Conservation (phyloP, 1,139 yeast species). For the Yamadazyma dushanensis region DNA sequence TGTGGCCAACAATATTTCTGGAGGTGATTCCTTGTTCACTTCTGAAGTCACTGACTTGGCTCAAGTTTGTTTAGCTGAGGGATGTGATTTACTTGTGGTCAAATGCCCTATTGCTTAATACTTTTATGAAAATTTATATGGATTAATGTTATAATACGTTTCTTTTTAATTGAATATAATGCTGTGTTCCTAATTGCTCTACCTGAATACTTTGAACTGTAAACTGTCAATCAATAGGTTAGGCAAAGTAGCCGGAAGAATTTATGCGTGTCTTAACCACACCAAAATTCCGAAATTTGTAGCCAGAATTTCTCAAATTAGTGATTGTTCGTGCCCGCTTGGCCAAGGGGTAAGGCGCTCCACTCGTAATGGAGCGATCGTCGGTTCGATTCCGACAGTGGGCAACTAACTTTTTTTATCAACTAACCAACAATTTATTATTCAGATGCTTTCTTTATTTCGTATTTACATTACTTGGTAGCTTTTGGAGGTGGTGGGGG, state of each 20-base stretch:
- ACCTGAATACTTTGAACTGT: slow-evolving; percentile 1
- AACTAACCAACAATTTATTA: too few species aligned
- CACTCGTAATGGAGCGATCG: slow-evolving; percentile 59
- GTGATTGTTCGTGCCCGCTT: slow-evolving; percentile 40
- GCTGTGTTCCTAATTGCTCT: neutral
- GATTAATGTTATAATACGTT: neutral
- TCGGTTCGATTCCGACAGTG: slow-evolving; percentile 57
- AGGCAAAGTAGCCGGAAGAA: too few species aligned
- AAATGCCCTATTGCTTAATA: slow-evolving; percentile 10
- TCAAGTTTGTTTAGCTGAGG: slow-evolving; percentile 11
- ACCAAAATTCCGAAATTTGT: too few species aligned
- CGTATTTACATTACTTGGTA: slow-evolving; percentile 4
- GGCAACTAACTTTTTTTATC: slow-evolving; percentile 33
- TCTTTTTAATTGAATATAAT: neutral
- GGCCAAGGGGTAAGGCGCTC: slow-evolving; percentile 61
- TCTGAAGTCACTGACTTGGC: slow-evolving; percentile 14
- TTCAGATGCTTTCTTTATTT: neutral
- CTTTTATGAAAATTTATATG: neutral
- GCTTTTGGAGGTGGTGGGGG: slow-evolving; percentile 33
- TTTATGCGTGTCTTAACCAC: too few species aligned
- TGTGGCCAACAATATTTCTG: slow-evolving; percentile 23
- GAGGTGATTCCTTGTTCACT: slow-evolving; percentile 12
- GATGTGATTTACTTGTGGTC: slow-evolving; percentile 14
- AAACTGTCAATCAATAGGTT: neutral
- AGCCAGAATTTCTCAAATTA: too few species aligned